Conservation (phyloP, 768 basidiomycete species). For the Mycena capillaripes region DNA sequence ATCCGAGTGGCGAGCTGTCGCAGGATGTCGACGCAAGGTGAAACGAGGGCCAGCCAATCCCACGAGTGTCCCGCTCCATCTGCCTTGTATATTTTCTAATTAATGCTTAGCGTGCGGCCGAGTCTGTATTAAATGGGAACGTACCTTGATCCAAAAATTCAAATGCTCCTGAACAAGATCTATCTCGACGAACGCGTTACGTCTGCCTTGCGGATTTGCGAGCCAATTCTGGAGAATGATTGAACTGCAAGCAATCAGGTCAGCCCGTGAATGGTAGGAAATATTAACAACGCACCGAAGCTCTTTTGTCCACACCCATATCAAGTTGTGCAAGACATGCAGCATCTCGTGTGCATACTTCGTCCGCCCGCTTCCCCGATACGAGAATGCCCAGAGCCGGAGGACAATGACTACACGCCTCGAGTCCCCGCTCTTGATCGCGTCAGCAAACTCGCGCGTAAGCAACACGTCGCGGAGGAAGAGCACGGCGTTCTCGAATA, state of each 20-base stretch:
- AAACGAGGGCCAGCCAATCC: constrained; percentile 34
- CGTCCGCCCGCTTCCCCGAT: constrained; percentile 41
- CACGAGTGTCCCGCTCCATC: constrained; percentile 28
- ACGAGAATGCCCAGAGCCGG: constrained; percentile 38
- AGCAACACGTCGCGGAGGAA: constrained; percentile 45
- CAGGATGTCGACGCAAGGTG: constrained; percentile 40
- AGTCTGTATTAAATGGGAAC: neutral
- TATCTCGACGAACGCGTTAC: constrained; percentile 40
- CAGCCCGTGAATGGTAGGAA: neutral
- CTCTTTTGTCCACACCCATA: constrained; percentile 42
- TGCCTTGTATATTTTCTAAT: constrained; percentile 31
- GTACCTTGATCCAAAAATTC: constrained; percentile 40
- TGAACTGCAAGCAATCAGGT: constrained; percentile 30
- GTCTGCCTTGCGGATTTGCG: constrained; percentile 42
- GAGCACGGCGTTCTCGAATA: constrained; percentile 43
- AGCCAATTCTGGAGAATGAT: constrained; percentile 51
- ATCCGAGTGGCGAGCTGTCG: constrained; percentile 36
- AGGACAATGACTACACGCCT: constrained; percentile 43
- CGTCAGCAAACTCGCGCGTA: constrained; percentile 43
- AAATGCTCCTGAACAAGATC: constrained; percentile 52
- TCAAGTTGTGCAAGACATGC: constrained; percentile 42
- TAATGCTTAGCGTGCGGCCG: no score
- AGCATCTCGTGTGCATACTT: constrained; percentile 49
- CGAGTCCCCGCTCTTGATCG: constrained; percentile 47
- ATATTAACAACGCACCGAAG: constrained; percentile 34